Evolutionary conservation across 352 stramenopile species (phyloP).

Genomic region (Pythium dissimile): DNA sequence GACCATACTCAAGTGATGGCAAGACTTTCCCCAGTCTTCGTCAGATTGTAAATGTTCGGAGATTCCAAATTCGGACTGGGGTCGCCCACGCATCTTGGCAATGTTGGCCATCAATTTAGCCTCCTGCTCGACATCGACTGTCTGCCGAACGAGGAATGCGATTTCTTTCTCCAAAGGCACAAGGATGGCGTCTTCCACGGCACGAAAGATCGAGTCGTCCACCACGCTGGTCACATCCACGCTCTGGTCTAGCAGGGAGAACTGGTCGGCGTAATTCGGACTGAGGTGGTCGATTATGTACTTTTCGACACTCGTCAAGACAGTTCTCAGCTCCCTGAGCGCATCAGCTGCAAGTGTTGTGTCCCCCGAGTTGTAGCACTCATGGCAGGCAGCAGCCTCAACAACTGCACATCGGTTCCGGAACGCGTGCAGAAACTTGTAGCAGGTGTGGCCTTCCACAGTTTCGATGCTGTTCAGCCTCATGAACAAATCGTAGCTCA

Average conservation of each 20-base stretch:
- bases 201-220: conserved; percentile 67
- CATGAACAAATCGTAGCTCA: conserved; percentile 71
- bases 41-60: conserved; percentile 72
- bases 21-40: conserved; percentile 74
- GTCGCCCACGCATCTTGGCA: conserved; percentile 52
- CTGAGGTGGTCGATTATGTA: conserved; percentile 64
- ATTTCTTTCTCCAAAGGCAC: conserved; percentile 74
- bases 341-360: conserved; percentile 46
- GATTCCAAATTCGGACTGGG: conserved; percentile 74
- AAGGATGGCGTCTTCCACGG: conserved; percentile 76
- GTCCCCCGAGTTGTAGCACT: conserved; percentile 54
- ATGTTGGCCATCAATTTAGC: conserved; percentile 56
- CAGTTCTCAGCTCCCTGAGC: conserved; percentile 60
- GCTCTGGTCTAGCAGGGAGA: conserved; percentile 59
- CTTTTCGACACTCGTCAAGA: conserved; percentile 75
- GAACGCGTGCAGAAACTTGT: conserved; percentile 71
- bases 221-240: conserved; percentile 47
- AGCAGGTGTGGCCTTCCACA: conserved; percentile 73
- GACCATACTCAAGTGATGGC: conserved; percentile 82
- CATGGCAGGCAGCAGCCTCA: conserved; percentile 50
- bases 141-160: conserved; percentile 60
- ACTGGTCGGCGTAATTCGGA: conserved; percentile 59
- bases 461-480: conserved; percentile 60
- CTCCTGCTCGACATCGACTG: conserved; percentile 56
- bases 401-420: conserved; percentile 66